Base-by-base conservation (phyloP, 768 basidiomycete species). In the Lactarius quietus region DNA sequence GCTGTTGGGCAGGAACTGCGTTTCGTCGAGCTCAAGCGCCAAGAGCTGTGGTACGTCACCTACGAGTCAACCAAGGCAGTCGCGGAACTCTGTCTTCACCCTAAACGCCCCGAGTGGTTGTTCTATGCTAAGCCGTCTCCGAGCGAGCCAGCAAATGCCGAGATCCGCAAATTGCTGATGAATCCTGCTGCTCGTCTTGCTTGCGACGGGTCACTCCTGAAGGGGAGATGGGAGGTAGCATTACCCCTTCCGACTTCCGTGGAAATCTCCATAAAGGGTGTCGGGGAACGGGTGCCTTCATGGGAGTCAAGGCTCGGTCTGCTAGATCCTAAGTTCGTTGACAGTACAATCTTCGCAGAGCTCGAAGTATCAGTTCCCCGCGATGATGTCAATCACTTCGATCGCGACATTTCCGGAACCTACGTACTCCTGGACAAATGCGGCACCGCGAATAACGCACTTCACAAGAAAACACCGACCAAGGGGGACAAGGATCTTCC, bases 241-340 rank as follows among this genome's bases (percentile, higher is more conserved):
- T 75, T 97, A 9, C 94, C 94, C 7, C 76, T 78, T 59, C 73
- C 76, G 1, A 82, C 81, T 2, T 76, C 81, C 1, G 80, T 94
- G 64, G 69, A 79, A 1, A 73, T 97, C 68, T 82, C 80, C 15
- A 81, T 97, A 39, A 76, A 85, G 68, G 89, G 89, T 7, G 73
- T 75, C 18, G 90, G 86, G 28, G 85, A 89, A 35, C 79, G 83
- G 8, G 89, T 93, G 0, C 89, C 91, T 12, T 86, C 89, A 6
- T 98, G 95, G 94, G 88, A 93, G 71, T 83, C 86, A 20, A 84
- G 87, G 31, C 81, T 98, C 33, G 95, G 94, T 7, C 78, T 97
- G 28, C 75, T 79, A 41, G 83, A 80, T 9, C 84, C 85, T 12
- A 82, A 86, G 51, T 87, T 87, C 76, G 85, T 82, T 63, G 85